phyloP scores from a whole-genome alignment of 2,329 filamentous ascomycete species.

The Acephala macrosclerotiorum region DNA sequence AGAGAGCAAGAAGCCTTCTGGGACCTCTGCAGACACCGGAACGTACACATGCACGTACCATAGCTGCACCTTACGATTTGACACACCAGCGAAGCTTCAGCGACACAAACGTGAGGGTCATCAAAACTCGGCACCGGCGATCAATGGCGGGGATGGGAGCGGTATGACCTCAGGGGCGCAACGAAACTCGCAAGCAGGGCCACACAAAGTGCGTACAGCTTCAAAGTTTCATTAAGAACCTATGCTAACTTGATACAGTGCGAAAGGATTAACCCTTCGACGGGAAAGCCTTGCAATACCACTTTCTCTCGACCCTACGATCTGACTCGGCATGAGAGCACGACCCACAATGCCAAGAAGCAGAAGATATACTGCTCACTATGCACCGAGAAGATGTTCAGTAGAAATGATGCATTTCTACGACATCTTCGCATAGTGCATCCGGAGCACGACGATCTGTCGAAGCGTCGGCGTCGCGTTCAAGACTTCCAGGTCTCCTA shows the following conservation, averaged over 20 bases:
- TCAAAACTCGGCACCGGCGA: constrained; percentile 70
- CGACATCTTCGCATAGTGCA: constrained; percentile 94
- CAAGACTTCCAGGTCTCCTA: too few species aligned
- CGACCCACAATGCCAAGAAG: constrained; percentile 78
- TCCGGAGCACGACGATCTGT: constrained; percentile 83
- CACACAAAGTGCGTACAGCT: too few species aligned
- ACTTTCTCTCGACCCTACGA: constrained; percentile 96
- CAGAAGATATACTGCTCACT: constrained; percentile 83
- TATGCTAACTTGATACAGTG: constrained; percentile 39
- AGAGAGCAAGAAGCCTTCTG: constrained; percentile 57
- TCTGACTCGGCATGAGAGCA: constrained; percentile 94
- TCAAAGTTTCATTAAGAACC: too few species aligned
- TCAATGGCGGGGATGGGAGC: too few species aligned
- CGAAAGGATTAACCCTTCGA: not conserved
- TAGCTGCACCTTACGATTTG: constrained; percentile 87
- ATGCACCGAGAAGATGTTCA: constrained; percentile 81
- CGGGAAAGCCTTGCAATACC: constrained; percentile 75
- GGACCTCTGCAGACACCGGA: constrained; percentile 77
- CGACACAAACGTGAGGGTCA: constrained; percentile 97
- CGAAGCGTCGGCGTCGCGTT: constrained; percentile 50
- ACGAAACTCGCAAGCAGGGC: too few species aligned
- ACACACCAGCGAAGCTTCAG: constrained; percentile 84
- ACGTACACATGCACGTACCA: constrained; percentile 98
- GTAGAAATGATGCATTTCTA: constrained; percentile 81
- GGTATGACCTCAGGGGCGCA: too few species aligned